Percentiles rank a stretch among this genome's conserved stretches.
phyloP scores from a whole-genome alignment of 306 rosid species.

The Canavalia gladiata region DNA sequence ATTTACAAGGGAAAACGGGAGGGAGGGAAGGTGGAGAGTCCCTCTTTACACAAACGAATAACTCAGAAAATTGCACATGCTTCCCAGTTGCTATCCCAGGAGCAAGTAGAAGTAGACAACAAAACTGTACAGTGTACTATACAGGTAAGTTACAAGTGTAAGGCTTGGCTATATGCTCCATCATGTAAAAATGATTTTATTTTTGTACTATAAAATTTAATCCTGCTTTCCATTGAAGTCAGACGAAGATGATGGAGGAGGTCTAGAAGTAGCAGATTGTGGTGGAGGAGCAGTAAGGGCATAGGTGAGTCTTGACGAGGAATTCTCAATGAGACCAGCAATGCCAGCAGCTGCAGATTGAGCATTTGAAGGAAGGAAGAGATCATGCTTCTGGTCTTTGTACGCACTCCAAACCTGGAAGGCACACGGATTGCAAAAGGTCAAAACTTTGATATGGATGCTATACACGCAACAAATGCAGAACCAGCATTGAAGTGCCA shows the following conservation, averaged over 20 bases:
- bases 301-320: slow-evolving; percentile 83
- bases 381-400: slow-evolving; percentile 98
- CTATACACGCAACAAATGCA: slow-evolving; percentile 28
- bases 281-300: slow-evolving; percentile 90
- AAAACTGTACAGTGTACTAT: slow-evolving; percentile 83
- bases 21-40: slow-evolving; percentile 28
- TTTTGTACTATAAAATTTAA: slow-evolving; percentile 53
- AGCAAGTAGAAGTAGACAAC: slow-evolving; percentile 49
- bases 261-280: slow-evolving; percentile 64
- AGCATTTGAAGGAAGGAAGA: slow-evolving; percentile 98
- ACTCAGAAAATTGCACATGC: slow-evolving; percentile 53
- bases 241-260: slow-evolving; percentile 62
- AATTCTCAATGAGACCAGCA: slow-evolving; percentile 93
- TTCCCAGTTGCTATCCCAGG: slow-evolving; percentile 51
- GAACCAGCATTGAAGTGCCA: slow-evolving; percentile 5
- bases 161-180: slow-evolving; percentile 42
- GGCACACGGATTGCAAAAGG: slow-evolving; percentile 1
- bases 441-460: slow-evolving; percentile 6
- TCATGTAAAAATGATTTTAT: slow-evolving; percentile 36
- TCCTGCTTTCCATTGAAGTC: slow-evolving; percentile 68
- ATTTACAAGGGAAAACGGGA: slow-evolving; percentile 56
- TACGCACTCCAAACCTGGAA: slow-evolving; percentile 98
- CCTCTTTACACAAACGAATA: slow-evolving; percentile 57
- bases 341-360: slow-evolving; percentile 99
- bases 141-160: slow-evolving; percentile 59